A percentile compares a stretch with the other conserved stretches of the same genome.
Conservation (phyloP, 1,284 basidiomycete genomes). For the Neotropicomus parvogracilis region DNA sequence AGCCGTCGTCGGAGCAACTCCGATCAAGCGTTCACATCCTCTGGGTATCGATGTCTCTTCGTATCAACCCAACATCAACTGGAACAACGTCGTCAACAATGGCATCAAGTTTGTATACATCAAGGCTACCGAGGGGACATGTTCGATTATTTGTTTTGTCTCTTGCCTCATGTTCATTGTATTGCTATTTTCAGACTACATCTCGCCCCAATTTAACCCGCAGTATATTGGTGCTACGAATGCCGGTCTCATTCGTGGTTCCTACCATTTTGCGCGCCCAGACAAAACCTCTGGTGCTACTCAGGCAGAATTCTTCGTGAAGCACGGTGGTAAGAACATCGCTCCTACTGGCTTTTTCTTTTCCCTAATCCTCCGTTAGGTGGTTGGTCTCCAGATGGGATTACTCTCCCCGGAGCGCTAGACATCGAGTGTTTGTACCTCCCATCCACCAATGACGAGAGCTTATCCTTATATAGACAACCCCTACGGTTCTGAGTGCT, state of each 20-base stretch:
- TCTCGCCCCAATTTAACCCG: constrained; percentile 36
- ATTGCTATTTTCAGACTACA: constrained; percentile 25
- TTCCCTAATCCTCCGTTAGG: constrained; percentile 34
- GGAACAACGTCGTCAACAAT: constrained; percentile 51
- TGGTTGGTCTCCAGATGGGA: constrained; percentile 56
- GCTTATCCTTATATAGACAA: constrained; percentile 37
- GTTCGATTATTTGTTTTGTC: constrained; percentile 28
- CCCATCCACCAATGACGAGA: not conserved
- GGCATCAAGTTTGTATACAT: constrained; percentile 61
- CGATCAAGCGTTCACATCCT: constrained; percentile 10
- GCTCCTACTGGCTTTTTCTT: not conserved
- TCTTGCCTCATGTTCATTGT: not conserved
- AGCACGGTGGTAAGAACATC: constrained; percentile 47
- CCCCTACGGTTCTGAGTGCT: constrained; percentile 50
- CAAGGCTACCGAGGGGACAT: constrained; percentile 66
- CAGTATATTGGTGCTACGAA: constrained; percentile 48
- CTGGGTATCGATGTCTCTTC: constrained; percentile 39
- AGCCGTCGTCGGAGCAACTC: constrained; percentile 14
- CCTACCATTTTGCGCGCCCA: constrained; percentile 53
- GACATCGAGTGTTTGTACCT: constrained; percentile 54
- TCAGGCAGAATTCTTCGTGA: constrained; percentile 54
- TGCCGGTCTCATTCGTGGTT: constrained; percentile 48
- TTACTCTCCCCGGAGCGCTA: constrained; percentile 62
- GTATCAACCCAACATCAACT: constrained; percentile 53
- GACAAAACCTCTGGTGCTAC: constrained; percentile 38